Evolutionary conservation across 192 early-diverging fungal species (phyloP).

Genomic region (Podila verticillata): DNA sequence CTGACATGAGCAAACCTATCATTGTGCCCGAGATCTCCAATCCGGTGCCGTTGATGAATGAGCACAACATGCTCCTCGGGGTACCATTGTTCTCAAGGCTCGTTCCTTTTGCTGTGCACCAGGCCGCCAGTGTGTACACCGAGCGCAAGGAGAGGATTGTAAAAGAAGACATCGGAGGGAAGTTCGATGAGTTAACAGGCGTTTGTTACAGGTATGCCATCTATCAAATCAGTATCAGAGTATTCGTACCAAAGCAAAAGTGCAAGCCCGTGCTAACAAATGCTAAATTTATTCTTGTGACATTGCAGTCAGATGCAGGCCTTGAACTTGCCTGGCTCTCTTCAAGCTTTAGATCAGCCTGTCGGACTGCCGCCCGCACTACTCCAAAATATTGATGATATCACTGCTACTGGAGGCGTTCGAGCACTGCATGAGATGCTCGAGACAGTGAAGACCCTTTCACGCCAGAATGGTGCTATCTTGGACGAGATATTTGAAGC

Average conservation of each 20-base stretch:
- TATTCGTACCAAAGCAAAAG: neutral
- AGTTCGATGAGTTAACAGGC: constrained; percentile 74
- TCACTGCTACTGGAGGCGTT: constrained; percentile 77
- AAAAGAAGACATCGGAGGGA: constrained; percentile 69
- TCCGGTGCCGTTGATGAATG: constrained; percentile 74
- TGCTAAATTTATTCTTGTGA: neutral
- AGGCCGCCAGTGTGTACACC: constrained; percentile 87
- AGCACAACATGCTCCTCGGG: constrained; percentile 59
- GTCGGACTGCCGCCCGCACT: constrained; percentile 78
- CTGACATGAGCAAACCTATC: constrained; percentile 76
- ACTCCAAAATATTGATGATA: constrained; percentile 76
- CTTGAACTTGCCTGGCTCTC: constrained; percentile 73
- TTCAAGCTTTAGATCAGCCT: constrained; percentile 80
- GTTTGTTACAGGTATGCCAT: constrained; percentile 67
- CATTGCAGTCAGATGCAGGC: constrained; percentile 68
- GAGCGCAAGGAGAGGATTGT: constrained; percentile 83
- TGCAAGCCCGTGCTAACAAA: neutral
- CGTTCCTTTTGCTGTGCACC: constrained; percentile 92
- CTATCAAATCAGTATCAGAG: neutral
- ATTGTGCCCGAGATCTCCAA: constrained; percentile 66
- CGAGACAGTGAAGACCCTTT: constrained; percentile 67
- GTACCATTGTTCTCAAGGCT: constrained; percentile 85
- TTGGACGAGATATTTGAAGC: constrained; percentile 74
- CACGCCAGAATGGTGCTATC: constrained; percentile 60
- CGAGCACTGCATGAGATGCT: constrained; percentile 68